These are phyloP conservation scores for Favolaschia claudopus DNA, from an alignment of 768 basidiomycete genomes.

Conservation along the genomic window DNA sequence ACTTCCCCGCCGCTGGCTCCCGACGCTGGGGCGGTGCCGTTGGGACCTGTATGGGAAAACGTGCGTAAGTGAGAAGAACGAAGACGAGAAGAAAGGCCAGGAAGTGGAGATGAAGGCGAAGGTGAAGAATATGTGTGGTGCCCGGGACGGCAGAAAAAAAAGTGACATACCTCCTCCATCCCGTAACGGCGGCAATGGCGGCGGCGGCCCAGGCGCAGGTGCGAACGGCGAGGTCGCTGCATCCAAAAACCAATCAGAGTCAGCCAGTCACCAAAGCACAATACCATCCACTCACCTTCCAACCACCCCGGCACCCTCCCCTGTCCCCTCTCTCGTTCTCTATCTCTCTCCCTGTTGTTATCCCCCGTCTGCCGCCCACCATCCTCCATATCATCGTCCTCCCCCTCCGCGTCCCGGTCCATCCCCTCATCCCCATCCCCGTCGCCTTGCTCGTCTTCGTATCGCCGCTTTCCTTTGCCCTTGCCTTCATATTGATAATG, in stretches of 20 bases:
- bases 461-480: slow-evolving; percentile 22
- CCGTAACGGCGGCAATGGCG: background rate
- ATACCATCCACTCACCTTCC: slow-evolving; percentile 37
- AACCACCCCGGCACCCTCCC: slow-evolving; percentile 47
- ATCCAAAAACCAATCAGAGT: too few relatives aligned
- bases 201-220: slow-evolving; percentile 39
- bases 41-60: too few relatives aligned
- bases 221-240: slow-evolving; percentile 46
- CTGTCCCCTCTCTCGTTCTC: slow-evolving; percentile 22
- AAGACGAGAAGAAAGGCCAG: too few relatives aligned
- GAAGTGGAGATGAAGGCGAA: too few relatives aligned
- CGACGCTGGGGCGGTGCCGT: too few relatives aligned
- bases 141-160: background rate
- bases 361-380: slow-evolving; percentile 4
- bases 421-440: background rate
- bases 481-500: slow-evolving; percentile 32
- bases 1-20: slow-evolving; percentile 50
- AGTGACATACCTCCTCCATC: background rate
- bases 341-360: slow-evolving; percentile 7
- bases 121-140: too few relatives aligned
- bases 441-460: background rate
- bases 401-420: slow-evolving; percentile 12
- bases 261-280: background rate
- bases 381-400: slow-evolving; percentile 1
- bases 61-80: too few relatives aligned